phyloP scores from a whole-genome alignment of 73 alveolate species.

The Paramecium biaurelia region DNA sequence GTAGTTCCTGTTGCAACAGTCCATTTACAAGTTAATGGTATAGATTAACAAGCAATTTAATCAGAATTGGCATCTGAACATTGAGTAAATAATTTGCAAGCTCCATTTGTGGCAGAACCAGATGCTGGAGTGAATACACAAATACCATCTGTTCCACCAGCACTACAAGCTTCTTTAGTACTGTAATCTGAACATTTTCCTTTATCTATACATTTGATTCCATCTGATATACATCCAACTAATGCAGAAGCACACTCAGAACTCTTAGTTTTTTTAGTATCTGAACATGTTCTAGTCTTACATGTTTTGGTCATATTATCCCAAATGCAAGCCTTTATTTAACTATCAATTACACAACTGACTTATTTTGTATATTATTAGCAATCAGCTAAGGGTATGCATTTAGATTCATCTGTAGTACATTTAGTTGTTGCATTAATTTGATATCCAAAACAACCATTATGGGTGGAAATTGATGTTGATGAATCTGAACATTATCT shows the following conservation, averaged over 20 bases:
- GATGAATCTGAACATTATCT: slow-evolving; percentile 36
- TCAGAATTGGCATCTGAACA: slow-evolving; percentile 23
- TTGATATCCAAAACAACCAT: background rate
- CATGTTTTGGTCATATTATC: background rate
- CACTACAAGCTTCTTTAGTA: background rate
- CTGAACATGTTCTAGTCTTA: background rate
- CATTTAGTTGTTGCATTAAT: background rate
- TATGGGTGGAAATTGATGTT: background rate
- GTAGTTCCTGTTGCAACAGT: background rate
- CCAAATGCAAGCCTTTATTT: background rate
- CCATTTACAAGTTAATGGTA: slow-evolving; percentile 1
- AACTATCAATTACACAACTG: background rate
- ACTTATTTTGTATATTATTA: background rate
- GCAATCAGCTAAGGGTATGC: background rate
- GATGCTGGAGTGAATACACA: slow-evolving; percentile 43
- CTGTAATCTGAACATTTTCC: background rate
- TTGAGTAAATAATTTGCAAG: background rate
- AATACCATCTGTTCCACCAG: slow-evolving; percentile 30
- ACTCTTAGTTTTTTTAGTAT: background rate
- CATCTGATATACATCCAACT: slow-evolving; percentile 19
- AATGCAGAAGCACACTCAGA: background rate
- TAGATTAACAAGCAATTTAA: background rate
- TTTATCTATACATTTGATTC: slow-evolving; percentile 6
- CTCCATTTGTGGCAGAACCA: background rate
- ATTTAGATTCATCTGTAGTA: background rate